A percentile compares a stretch with the other conserved stretches of the same genome.
Conservation (phyloP, 228 moss, liverwort and hornwort species). For the Sphagnum magellanicum region DNA sequence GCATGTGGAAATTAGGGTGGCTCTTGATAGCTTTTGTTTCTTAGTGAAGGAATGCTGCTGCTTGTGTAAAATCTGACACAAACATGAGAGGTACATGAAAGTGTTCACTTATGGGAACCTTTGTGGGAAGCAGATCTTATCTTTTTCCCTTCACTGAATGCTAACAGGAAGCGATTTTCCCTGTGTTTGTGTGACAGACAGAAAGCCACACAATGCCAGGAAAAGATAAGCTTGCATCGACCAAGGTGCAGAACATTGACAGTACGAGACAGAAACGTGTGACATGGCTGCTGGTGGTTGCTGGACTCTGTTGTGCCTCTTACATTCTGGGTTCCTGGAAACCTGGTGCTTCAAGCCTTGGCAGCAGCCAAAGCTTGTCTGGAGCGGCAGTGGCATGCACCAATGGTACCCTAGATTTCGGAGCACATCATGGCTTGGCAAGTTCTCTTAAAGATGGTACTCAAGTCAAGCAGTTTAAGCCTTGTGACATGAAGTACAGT, state of each 20-base stretch:
- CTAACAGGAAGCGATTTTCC: not conserved
- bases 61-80: no score
- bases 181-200: slow-evolving; percentile 15
- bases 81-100: no score
- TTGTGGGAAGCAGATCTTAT: not conserved
- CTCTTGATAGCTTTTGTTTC: not conserved
- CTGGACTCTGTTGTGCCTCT: slow-evolving; percentile 66
- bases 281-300: slow-evolving; percentile 58
- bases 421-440: slow-evolving; percentile 53
- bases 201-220: slow-evolving; percentile 15
- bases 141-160: not conserved
- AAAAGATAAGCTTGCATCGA: slow-evolving; percentile 59
- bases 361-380: slow-evolving; percentile 11
- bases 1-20: not conserved
- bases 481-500: slow-evolving; percentile 77
- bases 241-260: slow-evolving; percentile 56
- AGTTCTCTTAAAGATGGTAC: slow-evolving; percentile 27
- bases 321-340: slow-evolving; percentile 84
- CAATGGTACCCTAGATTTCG: slow-evolving; percentile 50
- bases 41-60: slow-evolving; percentile 8
- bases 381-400: slow-evolving; percentile 27
- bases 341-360: slow-evolving; percentile 8
- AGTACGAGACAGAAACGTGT: slow-evolving; percentile 52
- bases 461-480: slow-evolving; percentile 41
- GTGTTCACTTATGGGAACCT: no score